Evolutionary conservation across 768 basidiomycete genomes (phyloP).

Genomic region (Termitomyces sp.): DNA sequence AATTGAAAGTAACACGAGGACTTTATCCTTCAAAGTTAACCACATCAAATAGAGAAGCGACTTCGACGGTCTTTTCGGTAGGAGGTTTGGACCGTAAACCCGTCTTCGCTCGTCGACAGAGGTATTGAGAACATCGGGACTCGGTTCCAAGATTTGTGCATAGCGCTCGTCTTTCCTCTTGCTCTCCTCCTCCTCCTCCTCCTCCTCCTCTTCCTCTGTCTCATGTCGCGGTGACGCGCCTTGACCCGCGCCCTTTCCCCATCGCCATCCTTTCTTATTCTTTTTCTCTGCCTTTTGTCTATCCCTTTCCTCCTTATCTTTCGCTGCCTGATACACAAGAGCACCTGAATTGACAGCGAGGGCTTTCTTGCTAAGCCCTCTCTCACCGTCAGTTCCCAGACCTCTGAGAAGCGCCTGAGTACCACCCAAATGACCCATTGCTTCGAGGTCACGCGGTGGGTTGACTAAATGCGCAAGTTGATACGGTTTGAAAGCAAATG

Average conservation of each 20-base stretch:
- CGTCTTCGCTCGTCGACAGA: slow-evolving; percentile 54
- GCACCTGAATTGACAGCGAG: slow-evolving; percentile 9
- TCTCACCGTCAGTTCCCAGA: slow-evolving; percentile 60
- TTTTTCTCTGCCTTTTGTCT: slow-evolving; percentile 10
- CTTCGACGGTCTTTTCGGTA: slow-evolving; percentile 68
- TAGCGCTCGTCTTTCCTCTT: slow-evolving; percentile 28
- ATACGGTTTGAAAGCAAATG: slow-evolving; percentile 70
- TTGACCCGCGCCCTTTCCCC: slow-evolving; percentile 15
- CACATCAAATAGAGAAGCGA: slow-evolving; percentile 74
- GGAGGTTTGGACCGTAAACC: slow-evolving; percentile 70
- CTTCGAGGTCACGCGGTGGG: slow-evolving; percentile 66
- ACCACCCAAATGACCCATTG: slow-evolving; percentile 69
- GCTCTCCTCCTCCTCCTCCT: slow-evolving; percentile 3
- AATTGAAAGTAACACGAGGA: slow-evolving; percentile 82
- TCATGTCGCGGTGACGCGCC: slow-evolving; percentile 24
- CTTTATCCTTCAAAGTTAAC: slow-evolving; percentile 85
- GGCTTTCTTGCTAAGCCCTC: slow-evolving; percentile 34
- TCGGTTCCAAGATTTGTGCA: slow-evolving; percentile 30
- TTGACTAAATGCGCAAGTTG: slow-evolving; percentile 83
- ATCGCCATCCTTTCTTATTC: slow-evolving; percentile 12
- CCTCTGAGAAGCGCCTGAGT: slow-evolving; percentile 57
- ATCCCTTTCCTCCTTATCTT: slow-evolving; percentile 8
- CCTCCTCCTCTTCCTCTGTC: slow-evolving; percentile 5
- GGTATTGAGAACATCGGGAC: slow-evolving; percentile 26
- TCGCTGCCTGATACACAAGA: slow-evolving; percentile 8